Percentiles rank a stretch among this genome's conserved stretches.
Conservation (phyloP, 1,139 yeast species). For the Geotrichum carabidarum region DNA sequence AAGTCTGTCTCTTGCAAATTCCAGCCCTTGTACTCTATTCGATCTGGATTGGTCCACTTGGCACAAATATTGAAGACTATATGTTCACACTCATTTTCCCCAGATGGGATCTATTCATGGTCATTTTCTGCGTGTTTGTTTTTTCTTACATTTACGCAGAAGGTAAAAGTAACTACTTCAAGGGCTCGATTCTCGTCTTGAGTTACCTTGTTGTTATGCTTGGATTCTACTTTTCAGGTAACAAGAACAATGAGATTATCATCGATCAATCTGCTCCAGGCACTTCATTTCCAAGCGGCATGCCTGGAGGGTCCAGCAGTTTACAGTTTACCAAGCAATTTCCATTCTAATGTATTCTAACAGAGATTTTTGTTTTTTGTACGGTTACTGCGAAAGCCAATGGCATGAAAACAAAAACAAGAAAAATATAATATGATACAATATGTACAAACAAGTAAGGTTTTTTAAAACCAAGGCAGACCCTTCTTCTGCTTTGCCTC, state of each 20-base stretch:
- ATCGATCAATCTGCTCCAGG: background rate
- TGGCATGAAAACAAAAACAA: background rate
- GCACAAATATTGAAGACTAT: conserved; percentile 37
- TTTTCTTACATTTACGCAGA: conserved; percentile 94
- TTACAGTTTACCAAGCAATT: conserved; percentile 2
- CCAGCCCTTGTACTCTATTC: conserved; percentile 86
- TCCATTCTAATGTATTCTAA: background rate
- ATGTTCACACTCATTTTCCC: conserved; percentile 87
- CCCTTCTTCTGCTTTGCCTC: conserved; percentile 25
- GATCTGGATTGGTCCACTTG: conserved; percentile 41
- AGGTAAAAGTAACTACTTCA: conserved; percentile 93
- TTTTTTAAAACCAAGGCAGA: conserved; percentile 19
- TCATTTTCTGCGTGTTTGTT: conserved; percentile 77
- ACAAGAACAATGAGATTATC: conserved; percentile 17
- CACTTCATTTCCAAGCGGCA: background rate
- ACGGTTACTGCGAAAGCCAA: background rate
- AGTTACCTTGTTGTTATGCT: conserved; percentile 69
- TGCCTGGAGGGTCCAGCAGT: background rate
- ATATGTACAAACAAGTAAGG: conserved; percentile 9
- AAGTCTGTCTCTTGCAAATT: conserved; percentile 90
- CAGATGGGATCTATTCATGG: conserved; percentile 89
- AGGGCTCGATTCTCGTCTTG: conserved; percentile 83
- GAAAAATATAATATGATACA: background rate
- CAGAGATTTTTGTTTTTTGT: background rate
- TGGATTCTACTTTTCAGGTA: conserved; percentile 70